These are phyloP conservation scores for Trypanosomatidae sp. DNA, from an alignment of 208 protist species.

Conservation along the genomic window DNA sequence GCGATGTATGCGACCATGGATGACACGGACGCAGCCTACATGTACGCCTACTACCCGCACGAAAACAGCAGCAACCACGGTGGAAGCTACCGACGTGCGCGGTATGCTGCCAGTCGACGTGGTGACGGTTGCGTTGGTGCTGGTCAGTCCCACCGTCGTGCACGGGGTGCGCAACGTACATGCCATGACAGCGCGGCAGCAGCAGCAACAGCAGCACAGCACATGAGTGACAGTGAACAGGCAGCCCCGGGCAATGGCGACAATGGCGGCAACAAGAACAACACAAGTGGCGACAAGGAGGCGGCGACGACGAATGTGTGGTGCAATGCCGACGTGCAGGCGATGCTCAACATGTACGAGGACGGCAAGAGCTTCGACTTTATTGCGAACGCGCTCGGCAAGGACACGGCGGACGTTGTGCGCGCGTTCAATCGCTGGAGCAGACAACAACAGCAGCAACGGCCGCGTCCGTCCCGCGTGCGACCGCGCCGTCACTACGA, in stretches of 20 bases:
- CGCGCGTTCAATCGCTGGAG: slow-evolving; percentile 81
- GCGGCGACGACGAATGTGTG: slow-evolving; percentile 41
- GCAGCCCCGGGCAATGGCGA: background rate
- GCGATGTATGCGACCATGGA: too few relatives aligned
- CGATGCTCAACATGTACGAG: slow-evolving; percentile 84
- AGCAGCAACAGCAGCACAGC: background rate
- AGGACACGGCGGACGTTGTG: slow-evolving; percentile 35
- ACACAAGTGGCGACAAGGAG: slow-evolving; percentile 2
- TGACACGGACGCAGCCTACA: slow-evolving; percentile 1
- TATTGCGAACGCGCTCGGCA: slow-evolving; percentile 79
- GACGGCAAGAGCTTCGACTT: slow-evolving; percentile 88
- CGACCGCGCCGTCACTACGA: too few relatives aligned
- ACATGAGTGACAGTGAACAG: background rate
- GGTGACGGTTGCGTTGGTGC: too few relatives aligned
- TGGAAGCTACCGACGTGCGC: background rate
- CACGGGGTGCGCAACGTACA: too few relatives aligned
- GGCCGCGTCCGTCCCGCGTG: too few relatives aligned
- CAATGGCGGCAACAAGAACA: slow-evolving; percentile 3
- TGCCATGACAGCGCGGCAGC: slow-evolving; percentile 1
- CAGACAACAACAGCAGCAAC: too few relatives aligned
- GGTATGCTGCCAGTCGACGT: slow-evolving; percentile 1
- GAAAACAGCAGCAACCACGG: slow-evolving; percentile 2
- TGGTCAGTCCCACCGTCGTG: too few relatives aligned
- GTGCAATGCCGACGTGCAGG: slow-evolving; percentile 51
- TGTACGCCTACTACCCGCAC: background rate